Conservation (phyloP, 305 asterid species). For the Plantago lanceolata region DNA sequence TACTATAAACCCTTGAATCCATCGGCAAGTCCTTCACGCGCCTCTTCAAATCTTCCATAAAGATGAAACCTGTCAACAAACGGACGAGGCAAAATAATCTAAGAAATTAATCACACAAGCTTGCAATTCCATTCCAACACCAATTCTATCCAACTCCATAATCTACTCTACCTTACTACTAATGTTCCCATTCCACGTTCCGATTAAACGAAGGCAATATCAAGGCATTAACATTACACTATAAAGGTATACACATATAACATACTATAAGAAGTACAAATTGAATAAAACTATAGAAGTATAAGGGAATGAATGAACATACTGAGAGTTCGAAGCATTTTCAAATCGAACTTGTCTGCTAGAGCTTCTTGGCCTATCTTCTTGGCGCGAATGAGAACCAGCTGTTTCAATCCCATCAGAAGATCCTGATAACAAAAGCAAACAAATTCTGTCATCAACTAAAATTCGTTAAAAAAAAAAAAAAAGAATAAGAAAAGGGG, state of each 20-base stretch:
- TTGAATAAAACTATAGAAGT: too few relatives aligned
- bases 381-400: constrained; percentile 52
- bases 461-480: too few relatives aligned
- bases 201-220: too few relatives aligned
- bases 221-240: too few relatives aligned
- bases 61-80: constrained; percentile 38
- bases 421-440: constrained; percentile 42
- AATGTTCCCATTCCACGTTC: too few relatives aligned
- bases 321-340: constrained; percentile 54
- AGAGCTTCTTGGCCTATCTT: constrained; percentile 46
- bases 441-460: neutral
- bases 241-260: too few relatives aligned
- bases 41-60: constrained; percentile 49
- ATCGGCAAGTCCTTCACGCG: constrained; percentile 36
- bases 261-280: too few relatives aligned
- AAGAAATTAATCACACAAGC: neutral
- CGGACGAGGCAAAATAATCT: neutral
- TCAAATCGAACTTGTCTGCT: constrained; percentile 49
- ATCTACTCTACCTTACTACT: too few relatives aligned
- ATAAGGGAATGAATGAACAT: constrained; percentile 30
- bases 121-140: neutral
- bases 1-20: constrained; percentile 28
- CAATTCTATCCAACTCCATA: too few relatives aligned
- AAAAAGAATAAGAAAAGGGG: neutral
- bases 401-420: constrained; percentile 44